Evolutionary conservation across 257 asterid species (phyloP), one percentile per base, ranked within the genome.

Genomic region (Cinchona pubescens): DNA sequence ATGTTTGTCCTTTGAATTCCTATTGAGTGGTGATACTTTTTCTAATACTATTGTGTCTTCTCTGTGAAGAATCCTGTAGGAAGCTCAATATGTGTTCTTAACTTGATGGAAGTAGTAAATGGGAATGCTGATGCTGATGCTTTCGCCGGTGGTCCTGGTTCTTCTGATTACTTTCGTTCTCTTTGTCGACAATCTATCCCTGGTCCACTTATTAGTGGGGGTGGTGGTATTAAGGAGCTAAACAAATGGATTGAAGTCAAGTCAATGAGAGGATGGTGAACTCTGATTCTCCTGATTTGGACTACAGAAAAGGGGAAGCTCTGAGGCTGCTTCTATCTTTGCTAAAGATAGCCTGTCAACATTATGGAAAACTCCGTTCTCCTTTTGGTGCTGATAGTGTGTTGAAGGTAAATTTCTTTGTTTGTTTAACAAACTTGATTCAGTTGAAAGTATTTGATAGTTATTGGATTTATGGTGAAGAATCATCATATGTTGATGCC

Each of bases 171-270:
- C 80, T 85, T 89, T 81, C 94, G 73, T 78, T 79, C 92, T 78
- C 91, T 95, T 38, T 89, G 90, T 82, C 87, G 77, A 55, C 90
- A 87, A 67, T 80, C 91, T 62, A 77, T 88, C 77, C 96, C 99
- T 71, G 97, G 99, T 58, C 99, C 99, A 58, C 98, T 95, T 74
- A 79, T 89, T 78, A 90, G 97, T 82, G 99, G 98, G 78, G 86
- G 83, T 83, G 83, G 89, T 76, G 88, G 91, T 69, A 76, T 75
- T 63, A 93, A 88, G 82, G 98, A 93, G 79, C 86, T 95, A 79
- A 89, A 88, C 82, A 95, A 87, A 84, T 95, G 99, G 97, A 85
- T 92, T 66, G 99, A n/a, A n/a, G n/a, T n/a, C n/a, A n/a, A n/a
- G n/a, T n/a, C n/a, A n/a, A 95, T 61, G 97, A 95, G 83, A 92